phyloP scores from a whole-genome alignment of 192 early-diverging fungal species.

The Linnemannia elongata region DNA sequence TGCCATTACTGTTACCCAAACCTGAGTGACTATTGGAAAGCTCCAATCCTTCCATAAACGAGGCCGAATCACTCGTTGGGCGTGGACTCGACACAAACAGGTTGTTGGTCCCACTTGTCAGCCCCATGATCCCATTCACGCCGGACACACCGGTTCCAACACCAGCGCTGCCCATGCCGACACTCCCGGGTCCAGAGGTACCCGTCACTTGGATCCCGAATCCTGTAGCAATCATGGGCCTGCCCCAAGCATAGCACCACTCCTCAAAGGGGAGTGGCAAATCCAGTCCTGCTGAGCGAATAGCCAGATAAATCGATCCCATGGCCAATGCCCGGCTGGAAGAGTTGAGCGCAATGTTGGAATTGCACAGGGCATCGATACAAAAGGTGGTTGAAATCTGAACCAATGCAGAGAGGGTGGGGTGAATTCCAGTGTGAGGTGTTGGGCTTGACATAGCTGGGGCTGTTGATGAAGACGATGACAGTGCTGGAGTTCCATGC shows the following conservation, averaged over 20 bases:
- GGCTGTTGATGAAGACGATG: slow-evolving; percentile 28
- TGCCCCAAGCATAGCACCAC: slow-evolving; percentile 56
- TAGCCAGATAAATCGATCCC: slow-evolving; percentile 49
- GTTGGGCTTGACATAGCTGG: slow-evolving; percentile 5
- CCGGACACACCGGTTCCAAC: slow-evolving; percentile 20
- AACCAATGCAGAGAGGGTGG: slow-evolving; percentile 48
- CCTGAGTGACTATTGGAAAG: not conserved
- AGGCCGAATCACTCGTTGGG: slow-evolving; percentile 15
- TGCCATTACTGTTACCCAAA: not conserved
- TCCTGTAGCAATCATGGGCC: slow-evolving; percentile 35
- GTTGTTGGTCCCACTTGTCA: slow-evolving; percentile 33
- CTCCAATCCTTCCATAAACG: slow-evolving; percentile 42
- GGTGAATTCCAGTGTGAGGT: slow-evolving; percentile 46
- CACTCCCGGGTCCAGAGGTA: not conserved
- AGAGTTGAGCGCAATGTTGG: slow-evolving; percentile 45
- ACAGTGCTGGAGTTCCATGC: slow-evolving; percentile 11
- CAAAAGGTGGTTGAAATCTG: slow-evolving; percentile 55
- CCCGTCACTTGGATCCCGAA: slow-evolving; percentile 32
- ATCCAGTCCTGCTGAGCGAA: slow-evolving; percentile 48
- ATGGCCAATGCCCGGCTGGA: slow-evolving; percentile 52
- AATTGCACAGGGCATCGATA: slow-evolving; percentile 45
- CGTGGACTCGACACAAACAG: slow-evolving; percentile 52
- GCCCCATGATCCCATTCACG: slow-evolving; percentile 43
- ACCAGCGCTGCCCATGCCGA: not conserved
- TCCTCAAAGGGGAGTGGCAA: slow-evolving; percentile 49